Percentiles rank a stretch among this genome's conserved stretches.
These are phyloP conservation scores for Teratosphaeria pseudoeucalypti DNA, from an alignment of 2,329 filamentous ascomycete genomes.

Conservation along the genomic window DNA sequence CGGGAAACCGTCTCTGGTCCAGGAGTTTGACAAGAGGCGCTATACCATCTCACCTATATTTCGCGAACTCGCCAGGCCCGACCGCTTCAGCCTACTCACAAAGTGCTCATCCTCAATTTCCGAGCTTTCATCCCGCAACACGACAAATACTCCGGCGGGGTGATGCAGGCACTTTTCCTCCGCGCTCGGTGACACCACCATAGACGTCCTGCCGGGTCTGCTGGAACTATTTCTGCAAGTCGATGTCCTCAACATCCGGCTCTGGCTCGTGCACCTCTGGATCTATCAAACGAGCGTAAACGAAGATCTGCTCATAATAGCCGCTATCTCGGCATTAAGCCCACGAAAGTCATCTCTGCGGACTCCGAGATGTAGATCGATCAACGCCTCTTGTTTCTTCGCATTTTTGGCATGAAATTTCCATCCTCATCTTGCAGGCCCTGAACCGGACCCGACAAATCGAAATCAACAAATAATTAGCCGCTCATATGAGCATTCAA, in stretches of 20 bases:
- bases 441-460: no score
- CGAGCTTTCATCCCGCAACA: not conserved
- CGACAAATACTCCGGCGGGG: not conserved
- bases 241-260: not conserved
- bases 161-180: not conserved
- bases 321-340: no score
- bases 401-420: no score
- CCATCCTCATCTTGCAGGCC: no score
- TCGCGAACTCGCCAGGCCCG: not conserved
- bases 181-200: not conserved
- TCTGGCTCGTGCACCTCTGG: not conserved
- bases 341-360: no score
- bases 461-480: no score
- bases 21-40: no score
- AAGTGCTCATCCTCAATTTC: not conserved
- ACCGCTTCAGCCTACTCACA: not conserved
- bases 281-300: conserved; percentile 1
- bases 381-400: no score
- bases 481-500: no score
- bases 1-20: no score
- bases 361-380: no score
- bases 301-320: conserved; percentile 1
- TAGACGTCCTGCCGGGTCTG: not conserved
- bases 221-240: conserved; percentile 8
- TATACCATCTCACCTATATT: no score